Evolutionary conservation across 202 grass and related monocot genomes (phyloP), one percentile per base, ranked within the genome.

Genomic region (Brachypodium distachyon): DNA sequence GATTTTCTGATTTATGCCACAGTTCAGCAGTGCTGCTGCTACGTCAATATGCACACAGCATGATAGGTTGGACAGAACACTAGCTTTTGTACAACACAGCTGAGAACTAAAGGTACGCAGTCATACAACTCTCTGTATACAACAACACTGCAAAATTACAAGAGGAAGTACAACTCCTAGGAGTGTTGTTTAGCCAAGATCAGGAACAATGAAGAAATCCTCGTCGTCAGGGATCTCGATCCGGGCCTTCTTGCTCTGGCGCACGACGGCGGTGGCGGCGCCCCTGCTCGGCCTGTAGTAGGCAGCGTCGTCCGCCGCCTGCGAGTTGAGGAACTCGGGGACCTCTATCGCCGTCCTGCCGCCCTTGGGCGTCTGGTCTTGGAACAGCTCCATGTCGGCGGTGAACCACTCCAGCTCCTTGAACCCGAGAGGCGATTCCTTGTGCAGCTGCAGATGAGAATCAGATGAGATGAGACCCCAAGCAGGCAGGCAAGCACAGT

Each of bases 321-420:
- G 84, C 7, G 87, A 87, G 27, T 29, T 82, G 57, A 72, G 80
- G 21, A 97, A 70, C 59, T 93, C 87, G 33, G 93, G 93, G 2
- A 96, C 93, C 74, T 83, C 84, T 49, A 67, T 85, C 36, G 86
- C 33, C 6, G 81, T 13, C 32, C 62, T 69, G 28, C 70, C 56
- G 31, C 28, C 85, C 84, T 86, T 96, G 46, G 79, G 77, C 14
- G 66, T 40, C 68, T 87, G 86, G 18, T 85, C 81, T 43, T 89
- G 77, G 61, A 96, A 84, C 33, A 88, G 44, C 57, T 91, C 89
- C 55, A 96, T 90, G 84, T 88, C 93, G 0, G 79, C 81, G 0
- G 79, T 78, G 76, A 97, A 93, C 93, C 93, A 97, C 67, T 97
- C 93, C 47, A 97, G 50, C 79, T 91, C 90, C 23, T 80, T 83